Evolutionary conservation across 2,329 filamentous ascomycete genomes (phyloP), one percentile per base, ranked within the genome.

Genomic region (Monilinia polystroma): DNA sequence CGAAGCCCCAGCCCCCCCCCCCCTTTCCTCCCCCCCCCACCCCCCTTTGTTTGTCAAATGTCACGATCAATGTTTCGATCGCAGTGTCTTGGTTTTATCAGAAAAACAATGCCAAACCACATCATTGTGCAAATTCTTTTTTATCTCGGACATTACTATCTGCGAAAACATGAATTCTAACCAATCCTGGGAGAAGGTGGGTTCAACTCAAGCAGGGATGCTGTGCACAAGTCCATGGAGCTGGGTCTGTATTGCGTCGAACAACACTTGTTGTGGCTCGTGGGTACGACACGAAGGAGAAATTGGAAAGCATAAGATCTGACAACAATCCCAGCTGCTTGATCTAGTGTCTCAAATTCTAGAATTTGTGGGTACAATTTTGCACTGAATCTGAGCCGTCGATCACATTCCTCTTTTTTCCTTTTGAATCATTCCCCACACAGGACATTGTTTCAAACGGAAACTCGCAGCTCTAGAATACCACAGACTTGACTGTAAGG

Each of bases 331-430:
- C 57, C 35, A 49, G 10, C 23, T 26, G 7, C 57, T 60, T 12
- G 20, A 51, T 18, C n/a, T 23, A 20, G 38, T 60, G 57, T 51
- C 57, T 60, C 57, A 26, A 52, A 52, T 14, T 16, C 11, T 26
- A 51, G 29, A 49, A 38, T 20, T 29, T 14, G 26, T 43, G 7
- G 7, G 35, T 43, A 57, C 55, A 29, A 20, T 23, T 35, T 49
- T 11, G 32, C 32, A 35, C 32, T 6, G 29, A 35, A 49, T 26
- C 20, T 18, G 43, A 35, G 45, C 43, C 57, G 45, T 51, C 49
- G 57, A 60, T 60, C 57, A 60, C 57, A 49, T 60, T 51, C 57
- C 29, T 51, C 45, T 60, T 60, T 35, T 51, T 49, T 41, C 10
- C 20, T 51, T 23, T 23, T 38, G 57, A 26, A 51, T 51, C 57